Evolutionary conservation across 768 basidiomycete species (phyloP), one percentile per base, ranked within the genome.

Genomic region (Auriculariales sp.): DNA sequence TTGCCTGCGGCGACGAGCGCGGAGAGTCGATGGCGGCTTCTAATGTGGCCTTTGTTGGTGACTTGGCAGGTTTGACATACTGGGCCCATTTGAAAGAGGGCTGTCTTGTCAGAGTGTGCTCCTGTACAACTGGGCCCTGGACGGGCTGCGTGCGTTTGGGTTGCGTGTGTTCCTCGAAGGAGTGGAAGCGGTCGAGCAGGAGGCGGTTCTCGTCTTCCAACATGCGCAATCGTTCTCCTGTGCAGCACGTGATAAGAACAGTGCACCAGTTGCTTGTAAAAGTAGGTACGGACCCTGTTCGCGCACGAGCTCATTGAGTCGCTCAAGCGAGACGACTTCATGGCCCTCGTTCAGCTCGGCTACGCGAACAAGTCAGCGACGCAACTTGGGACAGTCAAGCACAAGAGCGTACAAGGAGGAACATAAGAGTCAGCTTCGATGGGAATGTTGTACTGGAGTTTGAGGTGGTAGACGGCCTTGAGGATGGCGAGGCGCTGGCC

Each of bases 401-500:
- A n/a, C n/a, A n/a, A n/a, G n/a, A n/a, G n/a, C 87, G 59, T 59
- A 90, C 91, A 92, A 51, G 89, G 88, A 7, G 92, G 91, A 12
- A 92, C 75, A 62, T 90, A 95, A 57, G 88, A 75, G 54, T 85
- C 83, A 32, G 82, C 68, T 52, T 89, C 87, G 56, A 93, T 79
- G 31, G 85, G 79, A 47, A 99, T 71, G 54, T 79, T 79, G 59
- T 93, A 75, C 1, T 79, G 78, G 47, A 92, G 66, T 70, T 99
- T 99, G 58, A 88, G 69, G 48, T 79, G 78, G 68, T 95, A 98
- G 51, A 97, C 80, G 45, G 85, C 83, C 64, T 91, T 93, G 62
- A 98, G 79, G 54, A 98, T 90, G 36, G 86, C 72, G 30, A 99
- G 68, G 49, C 95, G 73, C 65, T 97, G 93, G 19, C 95, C 95